Evolutionary conservation across 768 basidiomycete species (phyloP), one percentile per base, ranked within the genome.

Genomic region (Gymnopilus dilepis): DNA sequence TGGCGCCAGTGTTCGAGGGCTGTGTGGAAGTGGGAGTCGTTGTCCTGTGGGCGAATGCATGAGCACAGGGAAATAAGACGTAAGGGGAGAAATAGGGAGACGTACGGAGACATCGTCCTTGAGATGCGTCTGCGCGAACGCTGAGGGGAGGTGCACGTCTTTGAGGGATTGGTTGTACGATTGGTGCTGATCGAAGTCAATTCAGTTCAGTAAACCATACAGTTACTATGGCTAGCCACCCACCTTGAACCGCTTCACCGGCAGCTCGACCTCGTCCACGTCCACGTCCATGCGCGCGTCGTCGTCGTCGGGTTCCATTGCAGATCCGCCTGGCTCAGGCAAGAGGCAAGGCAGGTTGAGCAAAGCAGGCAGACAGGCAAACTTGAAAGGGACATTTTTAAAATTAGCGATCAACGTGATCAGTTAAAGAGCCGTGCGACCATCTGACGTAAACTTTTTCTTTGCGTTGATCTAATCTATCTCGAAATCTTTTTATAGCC

Each of bases 1-100:
- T 95, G 89, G 65, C 84, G 78, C 88, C 90, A 92, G 68, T 91
- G 86, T 26, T 85, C 79, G 31, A 96, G 77, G 2, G 90, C 83
- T 65, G 85, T 80, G 56, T 89, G 86, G 67, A 96, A 95, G 70
- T 93, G 88, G 0, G 90, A 92, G 59, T 87, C 86, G 69, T 86
- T 84, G 64, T 94, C 90, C 90, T 93, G 57, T 2, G 65, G 31
- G 17, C 9, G 56, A 13, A 59, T 26, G 60, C 45, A 31, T 22
- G 19, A n/a, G 26, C 21, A 21, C 30, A 45, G 58, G 34, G 3
- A 15, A 30, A 17, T 34, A 22, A 37, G 58, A 37, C 56, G n/a
- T n/a, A n/a, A 38, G 30, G 26, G 24, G 15, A 59, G 45, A 5
- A 42, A 41, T 60, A n/a, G 17, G 6, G 40, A 58, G 80, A 58